A percentile compares a stretch with the other conserved stretches of the same genome.
Evolutionary conservation across 257 asterid genomes (phyloP).

Genomic region (Nicotiana sylvestris): DNA sequence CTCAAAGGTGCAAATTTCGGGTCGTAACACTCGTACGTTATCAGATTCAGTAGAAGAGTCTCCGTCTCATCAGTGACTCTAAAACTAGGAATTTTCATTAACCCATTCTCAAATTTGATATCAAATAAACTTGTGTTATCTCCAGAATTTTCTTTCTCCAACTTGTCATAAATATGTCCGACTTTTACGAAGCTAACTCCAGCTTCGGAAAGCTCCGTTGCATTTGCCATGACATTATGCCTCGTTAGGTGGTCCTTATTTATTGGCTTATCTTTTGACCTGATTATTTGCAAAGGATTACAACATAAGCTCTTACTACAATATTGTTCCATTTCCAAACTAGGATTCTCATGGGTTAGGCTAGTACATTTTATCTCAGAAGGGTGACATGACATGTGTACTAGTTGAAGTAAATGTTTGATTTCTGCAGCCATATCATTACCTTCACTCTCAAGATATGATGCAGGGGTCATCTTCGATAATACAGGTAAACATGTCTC

Average conservation of each 20-base stretch:
- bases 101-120: background rate
- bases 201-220: background rate
- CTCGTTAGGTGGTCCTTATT: too few relatives aligned
- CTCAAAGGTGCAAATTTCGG: too few relatives aligned
- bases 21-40: slow-evolving; percentile 11
- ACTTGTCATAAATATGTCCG: background rate
- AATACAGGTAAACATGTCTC: background rate
- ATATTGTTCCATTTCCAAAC: too few relatives aligned
- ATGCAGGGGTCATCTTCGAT: background rate
- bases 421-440: background rate
- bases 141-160: background rate
- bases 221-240: background rate
- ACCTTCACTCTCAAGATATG: background rate
- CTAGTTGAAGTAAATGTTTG: slow-evolving; percentile 16
- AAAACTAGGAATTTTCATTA: slow-evolving; percentile 6
- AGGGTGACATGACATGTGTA: background rate
- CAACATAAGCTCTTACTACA: background rate
- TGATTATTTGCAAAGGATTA: background rate
- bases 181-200: slow-evolving; percentile 2
- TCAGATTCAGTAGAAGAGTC: slow-evolving; percentile 10
- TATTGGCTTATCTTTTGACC: background rate
- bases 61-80: slow-evolving; percentile 12
- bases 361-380: too few relatives aligned
- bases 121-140: slow-evolving; percentile 9
- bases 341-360: too few relatives aligned